Base-by-base conservation (phyloP, 176 grass and related monocot genomes). In the Elymus sibiricus region DNA sequence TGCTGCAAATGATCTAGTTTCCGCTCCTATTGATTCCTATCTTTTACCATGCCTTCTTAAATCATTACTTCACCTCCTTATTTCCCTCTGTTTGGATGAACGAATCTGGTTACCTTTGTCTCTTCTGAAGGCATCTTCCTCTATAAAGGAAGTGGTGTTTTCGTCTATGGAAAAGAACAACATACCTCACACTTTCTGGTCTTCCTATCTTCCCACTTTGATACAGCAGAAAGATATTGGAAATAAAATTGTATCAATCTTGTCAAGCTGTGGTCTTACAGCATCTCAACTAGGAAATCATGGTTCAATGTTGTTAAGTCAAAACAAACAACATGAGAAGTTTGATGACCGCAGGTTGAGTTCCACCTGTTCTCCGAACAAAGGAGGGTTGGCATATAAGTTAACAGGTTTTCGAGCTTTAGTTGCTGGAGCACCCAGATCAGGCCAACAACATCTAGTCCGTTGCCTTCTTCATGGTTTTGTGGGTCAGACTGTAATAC, bases 391-490 rank as follows among this genome's bases (percentile, higher is more conserved):
- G 63, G 65, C 84, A 65, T 61, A 83, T 76, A 92, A 94, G 24
- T 92, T 88, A 74, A 81, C 75, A 22, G 92, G 97, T 35, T 98
- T 94, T 90, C 88, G 93, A 89, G 88, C 74, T 85, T 89, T 98
- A 83, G 90, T 95, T 94, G 84, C 93, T 70, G 97, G 97, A 38
- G 67, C 71, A 70, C 93, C 88, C 21, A 83, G 88, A 89, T 98
- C 93, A 81, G 97, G 97, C 66, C 94, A 98, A 42, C 93, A 91
- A 49, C 92, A 89, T 82, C 64, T 98, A 70, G 90, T 86, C 67
- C 88, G 88, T 82, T 95, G 91, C 74, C 84, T 98, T 86, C 80
- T 98, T 67, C 92, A 95, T 91, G 97, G 91, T 74, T 98, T 94
- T 86, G 75, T 68, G 67, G 93, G 97, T 28, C 93, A 98, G 85